Evolutionary conservation across 148 eudicot genomes (phyloP).

Genomic region (Dysphania ambrosioides): DNA sequence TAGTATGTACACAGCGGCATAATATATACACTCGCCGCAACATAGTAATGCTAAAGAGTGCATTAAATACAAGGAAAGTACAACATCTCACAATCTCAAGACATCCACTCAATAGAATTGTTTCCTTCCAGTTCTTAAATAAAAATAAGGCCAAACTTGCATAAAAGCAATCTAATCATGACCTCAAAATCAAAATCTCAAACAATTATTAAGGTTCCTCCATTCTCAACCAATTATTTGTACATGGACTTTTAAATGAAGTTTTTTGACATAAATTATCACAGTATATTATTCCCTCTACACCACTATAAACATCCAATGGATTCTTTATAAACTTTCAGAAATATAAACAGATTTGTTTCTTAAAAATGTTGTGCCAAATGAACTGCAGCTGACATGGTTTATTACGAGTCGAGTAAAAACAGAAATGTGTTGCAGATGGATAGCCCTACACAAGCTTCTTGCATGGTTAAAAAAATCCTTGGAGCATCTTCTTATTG

Average conservation of each 20-base stretch:
- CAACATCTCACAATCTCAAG: neutral
- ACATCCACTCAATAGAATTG: neutral
- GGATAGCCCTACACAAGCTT: too few relatives aligned
- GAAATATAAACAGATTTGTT: neutral
- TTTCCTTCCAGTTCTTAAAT: neutral
- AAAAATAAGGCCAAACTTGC: neutral
- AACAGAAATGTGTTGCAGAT: too few relatives aligned
- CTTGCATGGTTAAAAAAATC: too few relatives aligned
- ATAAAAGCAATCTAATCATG: neutral
- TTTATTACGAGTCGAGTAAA: too few relatives aligned
- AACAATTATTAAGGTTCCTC: neutral
- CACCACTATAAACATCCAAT: neutral
- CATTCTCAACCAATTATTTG: neutral
- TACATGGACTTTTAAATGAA: too few relatives aligned
- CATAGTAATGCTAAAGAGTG: neutral
- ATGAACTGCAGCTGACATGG: too few relatives aligned
- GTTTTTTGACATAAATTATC: too few relatives aligned
- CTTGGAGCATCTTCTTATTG: too few relatives aligned
- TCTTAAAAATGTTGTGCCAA: too few relatives aligned
- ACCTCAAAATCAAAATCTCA: neutral
- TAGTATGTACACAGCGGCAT: neutral
- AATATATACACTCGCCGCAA: neutral
- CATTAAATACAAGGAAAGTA: neutral
- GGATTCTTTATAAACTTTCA: neutral
- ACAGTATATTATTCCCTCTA: neutral